Conservation (phyloP, 2,329 filamentous ascomycete genomes). For the Stylonectria norvegica region DNA sequence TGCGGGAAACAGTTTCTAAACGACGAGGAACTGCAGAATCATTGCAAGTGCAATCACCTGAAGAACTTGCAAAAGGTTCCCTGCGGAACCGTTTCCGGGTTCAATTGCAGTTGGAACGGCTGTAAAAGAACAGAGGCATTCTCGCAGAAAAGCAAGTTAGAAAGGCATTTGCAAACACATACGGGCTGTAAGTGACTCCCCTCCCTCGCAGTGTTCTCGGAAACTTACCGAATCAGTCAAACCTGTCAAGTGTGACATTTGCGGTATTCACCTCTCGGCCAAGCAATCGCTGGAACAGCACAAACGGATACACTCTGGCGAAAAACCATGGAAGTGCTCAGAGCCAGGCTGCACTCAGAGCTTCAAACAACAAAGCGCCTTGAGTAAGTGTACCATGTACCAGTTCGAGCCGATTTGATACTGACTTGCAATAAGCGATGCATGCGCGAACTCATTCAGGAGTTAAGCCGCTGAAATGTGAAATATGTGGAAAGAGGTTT, state of each 20-base stretch:
- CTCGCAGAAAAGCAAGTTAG: conserved; percentile 59
- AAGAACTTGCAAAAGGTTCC: conserved; percentile 41
- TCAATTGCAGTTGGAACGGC: conserved; percentile 53
- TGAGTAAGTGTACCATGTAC: conserved; percentile 46
- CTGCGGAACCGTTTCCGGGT: conserved; percentile 34
- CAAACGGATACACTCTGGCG: conserved; percentile 62
- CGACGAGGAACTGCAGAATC: conserved; percentile 51
- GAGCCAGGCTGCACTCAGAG: conserved; percentile 49
- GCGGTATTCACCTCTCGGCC: conserved; percentile 58
- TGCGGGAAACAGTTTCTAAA: conserved; percentile 39
- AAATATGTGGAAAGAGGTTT: conserved; percentile 57
- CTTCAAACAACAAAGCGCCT: conserved; percentile 65
- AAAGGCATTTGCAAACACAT: conserved; percentile 63
- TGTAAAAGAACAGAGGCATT: conserved; percentile 55
- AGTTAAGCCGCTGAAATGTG: conserved; percentile 58
- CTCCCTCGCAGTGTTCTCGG: conserved; percentile 5
- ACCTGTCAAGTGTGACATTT: conserved; percentile 54
- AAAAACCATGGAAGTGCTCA: conserved; percentile 59
- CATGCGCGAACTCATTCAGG: conserved; percentile 65
- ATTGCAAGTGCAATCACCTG: conserved; percentile 52
- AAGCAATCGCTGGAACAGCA: conserved; percentile 67
- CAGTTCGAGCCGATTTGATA: not conserved
- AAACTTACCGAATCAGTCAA: conserved; percentile 45
- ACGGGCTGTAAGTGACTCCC: conserved; percentile 53
- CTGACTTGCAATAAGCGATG: conserved; percentile 48